Base-by-base conservation (phyloP, 768 basidiomycete species). In the Rickenella mellea region DNA sequence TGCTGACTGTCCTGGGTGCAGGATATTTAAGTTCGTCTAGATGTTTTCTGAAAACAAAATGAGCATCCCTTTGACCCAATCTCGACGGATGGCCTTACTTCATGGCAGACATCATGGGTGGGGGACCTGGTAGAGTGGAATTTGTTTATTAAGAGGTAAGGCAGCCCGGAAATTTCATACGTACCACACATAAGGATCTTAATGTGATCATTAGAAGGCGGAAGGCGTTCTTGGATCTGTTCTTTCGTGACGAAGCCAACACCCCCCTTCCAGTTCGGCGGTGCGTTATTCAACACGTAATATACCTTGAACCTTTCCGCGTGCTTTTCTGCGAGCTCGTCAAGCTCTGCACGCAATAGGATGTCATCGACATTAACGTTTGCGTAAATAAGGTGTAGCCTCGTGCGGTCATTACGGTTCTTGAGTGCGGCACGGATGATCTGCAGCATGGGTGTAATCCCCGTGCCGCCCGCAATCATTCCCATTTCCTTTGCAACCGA, bases 391-490 rank as follows among this genome's bases (percentile, higher is more conserved):
- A 99, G 77, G 50, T 73, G 76, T 55, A 98, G 63, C 51, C 71
- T 76, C 29, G 94, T 97, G 48, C 57, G 68, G 72, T 99, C 96
- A 32, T 65, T 58, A n/a, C 88, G 80, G 62, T 92, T 90, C 63
- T 85, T 83, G 58, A 97, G 75, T 10, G 82, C 78, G n/a, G 93
- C 87, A 48, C 86, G 83, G 64, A 97, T 84, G 70, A 99, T 88
- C 60, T 99, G 94, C 54, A 96, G 81, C 94, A 98, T 97, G 55
- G 96, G 96, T 0, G 96, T 94, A 61, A 99, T 94, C 43, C 96
- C 96, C 2, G 96, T 98, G 27, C 96, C 96, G 37, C 96, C 96
- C 12, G 93, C 92, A 54, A 99, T 96, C 93, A 99, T 93, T 56
- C 89, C 84, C 44, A 99, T 66, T 54, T 85, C 80, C 50, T 69